Conservation (phyloP, 805 yeast species). For the Tetrapisispora fleetii region DNA sequence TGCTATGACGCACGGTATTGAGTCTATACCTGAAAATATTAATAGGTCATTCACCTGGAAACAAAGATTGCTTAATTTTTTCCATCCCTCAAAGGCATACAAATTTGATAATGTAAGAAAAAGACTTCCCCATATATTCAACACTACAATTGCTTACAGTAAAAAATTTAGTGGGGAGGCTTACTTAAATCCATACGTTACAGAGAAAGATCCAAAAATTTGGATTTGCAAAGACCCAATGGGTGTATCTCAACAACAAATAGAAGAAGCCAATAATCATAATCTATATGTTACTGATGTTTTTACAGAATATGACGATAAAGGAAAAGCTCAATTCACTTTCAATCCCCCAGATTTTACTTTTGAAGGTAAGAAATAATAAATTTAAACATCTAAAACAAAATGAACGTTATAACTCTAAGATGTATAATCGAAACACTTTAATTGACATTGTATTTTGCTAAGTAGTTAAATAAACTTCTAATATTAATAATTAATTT, state of each 20-base stretch:
- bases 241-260: conserved; percentile 56
- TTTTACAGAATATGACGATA: conserved; percentile 48
- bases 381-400: too few relatives aligned
- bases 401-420: too few relatives aligned
- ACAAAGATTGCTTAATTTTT: conserved; percentile 30
- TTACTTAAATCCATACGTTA: conserved; percentile 23
- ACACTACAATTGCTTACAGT: conserved; percentile 27
- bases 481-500: too few relatives aligned
- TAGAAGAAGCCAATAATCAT: conserved; percentile 44
- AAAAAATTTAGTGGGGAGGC: conserved; percentile 26
- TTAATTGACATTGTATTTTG: too few relatives aligned
- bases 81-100: conserved; percentile 38
- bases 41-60: conserved; percentile 10
- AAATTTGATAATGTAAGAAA: conserved; percentile 37
- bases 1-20: conserved; percentile 14
- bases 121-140: conserved; percentile 29
- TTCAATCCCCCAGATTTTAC: conserved; percentile 69
- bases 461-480: too few relatives aligned
- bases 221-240: conserved; percentile 65
- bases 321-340: conserved; percentile 41
- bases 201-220: conserved; percentile 38
- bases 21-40: conserved; percentile 21
- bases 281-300: conserved; percentile 46
- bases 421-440: too few relatives aligned
- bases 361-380: conserved; percentile 15